Conservation (phyloP, 306 rosid species). For the Citrullus colocynthis region DNA sequence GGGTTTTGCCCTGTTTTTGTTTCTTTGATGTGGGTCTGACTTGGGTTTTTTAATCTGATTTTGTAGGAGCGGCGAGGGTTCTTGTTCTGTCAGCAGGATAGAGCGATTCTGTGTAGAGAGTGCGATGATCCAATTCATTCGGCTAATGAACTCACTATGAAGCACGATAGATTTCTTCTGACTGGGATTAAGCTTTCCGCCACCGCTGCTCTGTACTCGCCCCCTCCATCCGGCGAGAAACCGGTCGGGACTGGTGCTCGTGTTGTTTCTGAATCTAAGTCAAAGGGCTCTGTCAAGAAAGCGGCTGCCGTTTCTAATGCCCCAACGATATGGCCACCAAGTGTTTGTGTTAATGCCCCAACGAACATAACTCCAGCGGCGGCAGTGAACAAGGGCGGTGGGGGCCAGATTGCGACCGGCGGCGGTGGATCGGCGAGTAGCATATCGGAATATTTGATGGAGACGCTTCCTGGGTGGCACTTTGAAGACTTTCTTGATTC, state of each 20-base stretch:
- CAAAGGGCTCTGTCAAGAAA: slow-evolving; percentile 7
- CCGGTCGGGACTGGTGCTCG: neutral
- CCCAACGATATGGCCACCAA: slow-evolving; percentile 16
- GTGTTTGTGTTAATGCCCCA: slow-evolving; percentile 13
- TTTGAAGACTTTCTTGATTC: slow-evolving; percentile 79
- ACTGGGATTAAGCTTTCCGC: slow-evolving; percentile 63
- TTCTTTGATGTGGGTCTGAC: neutral
- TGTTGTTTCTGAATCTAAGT: slow-evolving; percentile 12
- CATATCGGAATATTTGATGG: slow-evolving; percentile 80
- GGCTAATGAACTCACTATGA: slow-evolving; percentile 57
- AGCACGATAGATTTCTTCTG: slow-evolving; percentile 69
- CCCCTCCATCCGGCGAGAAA: slow-evolving; percentile 13
- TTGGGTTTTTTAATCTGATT: neutral
- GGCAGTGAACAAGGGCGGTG: neutral
- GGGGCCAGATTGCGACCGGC: neutral
- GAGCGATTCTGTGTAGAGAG: slow-evolving; percentile 75
- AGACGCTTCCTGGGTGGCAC: slow-evolving; percentile 94
- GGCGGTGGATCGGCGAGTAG: slow-evolving; percentile 26
- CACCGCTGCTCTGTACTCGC: slow-evolving; percentile 20
- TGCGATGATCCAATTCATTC: slow-evolving; percentile 69
- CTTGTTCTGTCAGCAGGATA: slow-evolving; percentile 78
- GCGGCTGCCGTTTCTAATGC: slow-evolving; percentile 6
- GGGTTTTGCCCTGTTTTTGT: neutral
- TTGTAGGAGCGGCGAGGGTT: slow-evolving; percentile 64
- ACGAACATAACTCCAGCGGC: slow-evolving; percentile 3